Evolutionary conservation across 345 rosid species (phyloP), one percentile per base, ranked within the genome.

Genomic region (Rubroshorea leprosula): DNA sequence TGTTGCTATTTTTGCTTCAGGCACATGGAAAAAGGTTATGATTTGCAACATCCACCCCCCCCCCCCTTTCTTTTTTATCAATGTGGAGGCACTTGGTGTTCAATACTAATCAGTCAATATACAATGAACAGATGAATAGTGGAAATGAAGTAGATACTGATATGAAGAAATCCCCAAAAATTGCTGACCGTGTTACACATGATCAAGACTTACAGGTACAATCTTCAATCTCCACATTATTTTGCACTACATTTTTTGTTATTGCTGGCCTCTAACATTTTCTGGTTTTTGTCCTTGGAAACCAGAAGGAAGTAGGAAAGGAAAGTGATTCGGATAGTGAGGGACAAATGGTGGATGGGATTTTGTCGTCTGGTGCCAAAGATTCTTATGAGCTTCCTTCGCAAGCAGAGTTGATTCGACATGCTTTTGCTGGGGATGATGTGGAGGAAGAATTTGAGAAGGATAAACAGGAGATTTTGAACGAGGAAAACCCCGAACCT

Each of bases 341-440:
- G 70, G 83, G 67, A 47, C 75, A 76, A 67, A 86, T 89, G 93
- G 80, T 86, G 53, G 99, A 89, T 68, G 97, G 87, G 51, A 61
- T 81, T 46, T 72, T 87, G 57, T 74, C 98, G 22, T 73, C 83
- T 5, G 80, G 70, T 45, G 61, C 78, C 6, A 68, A 63, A 60
- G 64, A 74, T 47, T 62, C 86, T 8, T 87, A 73, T 74, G 76
- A 76, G 56, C 87, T 89, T 60, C 97, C 94, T 64, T 89, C 96
- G 56, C 99, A 89, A 73, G 93, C 73, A 18, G 99, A 93, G 66
- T 96, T 89, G 64, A 73, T 89, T 48, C 84, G 54, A 54, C 83
- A 77, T 49, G 96, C 94, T 66, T 93, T 93, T 75, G 97, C 99
- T 1, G 99, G 97, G 39, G 96, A 89, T 72, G 88, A 93, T 43